These are phyloP conservation scores for Lentinula guzmanii DNA, from an alignment of 768 basidiomycete species.

Conservation along the genomic window DNA sequence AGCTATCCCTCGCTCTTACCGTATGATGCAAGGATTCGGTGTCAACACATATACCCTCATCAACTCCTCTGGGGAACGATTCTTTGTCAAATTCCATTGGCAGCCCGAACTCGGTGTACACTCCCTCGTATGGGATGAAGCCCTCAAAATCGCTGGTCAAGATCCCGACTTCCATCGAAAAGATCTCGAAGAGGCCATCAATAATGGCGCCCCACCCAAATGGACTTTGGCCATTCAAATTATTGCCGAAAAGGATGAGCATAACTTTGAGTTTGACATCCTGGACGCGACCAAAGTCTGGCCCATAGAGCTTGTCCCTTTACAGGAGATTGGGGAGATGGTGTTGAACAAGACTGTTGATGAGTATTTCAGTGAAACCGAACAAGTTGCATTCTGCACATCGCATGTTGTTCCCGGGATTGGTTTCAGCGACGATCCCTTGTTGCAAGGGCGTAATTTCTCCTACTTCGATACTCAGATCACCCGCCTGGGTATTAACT, in stretches of 20 bases:
- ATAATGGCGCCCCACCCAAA: slow-evolving; percentile 60
- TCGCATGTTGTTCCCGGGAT: slow-evolving; percentile 62
- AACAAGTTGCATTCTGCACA: slow-evolving; percentile 85
- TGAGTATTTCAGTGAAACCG: slow-evolving; percentile 82
- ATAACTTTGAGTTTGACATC: slow-evolving; percentile 83
- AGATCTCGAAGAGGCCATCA: slow-evolving; percentile 80
- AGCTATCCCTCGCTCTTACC: slow-evolving; percentile 76
- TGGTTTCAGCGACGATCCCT: slow-evolving; percentile 70
- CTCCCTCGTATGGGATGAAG: slow-evolving; percentile 85
- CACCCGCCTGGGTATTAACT: slow-evolving; percentile 76
- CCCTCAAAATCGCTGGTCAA: slow-evolving; percentile 74
- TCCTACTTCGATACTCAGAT: slow-evolving; percentile 86
- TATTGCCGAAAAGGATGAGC: slow-evolving; percentile 65
- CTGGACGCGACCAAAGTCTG: slow-evolving; percentile 85
- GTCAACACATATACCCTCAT: slow-evolving; percentile 82
- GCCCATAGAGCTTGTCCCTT: slow-evolving; percentile 76
- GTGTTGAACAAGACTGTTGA: slow-evolving; percentile 52
- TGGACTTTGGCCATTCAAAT: slow-evolving; percentile 78
- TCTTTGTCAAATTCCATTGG: slow-evolving; percentile 89
- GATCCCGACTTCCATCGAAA: slow-evolving; percentile 90
- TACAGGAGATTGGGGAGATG: slow-evolving; percentile 74
- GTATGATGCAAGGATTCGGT: slow-evolving; percentile 88
- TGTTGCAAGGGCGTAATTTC: slow-evolving; percentile 83
- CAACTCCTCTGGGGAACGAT: slow-evolving; percentile 57
- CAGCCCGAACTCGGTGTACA: slow-evolving; percentile 79